Conservation (phyloP, 768 basidiomycete species). For the Panus rudis region DNA sequence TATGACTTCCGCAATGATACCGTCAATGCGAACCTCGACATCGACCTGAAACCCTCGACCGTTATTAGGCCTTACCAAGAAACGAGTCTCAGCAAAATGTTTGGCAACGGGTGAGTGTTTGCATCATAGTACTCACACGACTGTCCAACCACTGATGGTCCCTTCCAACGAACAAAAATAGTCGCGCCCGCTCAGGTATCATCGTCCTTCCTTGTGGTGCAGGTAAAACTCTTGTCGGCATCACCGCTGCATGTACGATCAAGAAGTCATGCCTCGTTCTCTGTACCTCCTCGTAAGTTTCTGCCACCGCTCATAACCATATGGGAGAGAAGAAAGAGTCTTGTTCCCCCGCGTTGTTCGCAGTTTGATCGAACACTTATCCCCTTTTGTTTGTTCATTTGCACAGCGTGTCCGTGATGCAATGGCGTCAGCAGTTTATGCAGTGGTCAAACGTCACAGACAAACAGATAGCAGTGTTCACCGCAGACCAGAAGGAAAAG, state of each 20-base stretch:
- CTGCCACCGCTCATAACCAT: not conserved
- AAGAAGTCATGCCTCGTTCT: slow-evolving; percentile 97
- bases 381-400: not conserved
- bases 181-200: slow-evolving; percentile 95
- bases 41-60: slow-evolving; percentile 96
- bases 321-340: not conserved
- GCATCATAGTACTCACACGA: slow-evolving; percentile 1
- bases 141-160: slow-evolving; percentile 7
- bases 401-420: slow-evolving; percentile 92
- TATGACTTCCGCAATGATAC: slow-evolving; percentile 99
- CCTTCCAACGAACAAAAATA: no score
- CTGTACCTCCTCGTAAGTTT: slow-evolving; percentile 91
- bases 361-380: not conserved
- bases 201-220: slow-evolving; percentile 98
- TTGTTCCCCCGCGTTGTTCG: not conserved
- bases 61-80: slow-evolving; percentile 98
- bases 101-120: slow-evolving; percentile 82
- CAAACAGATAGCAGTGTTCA: slow-evolving; percentile 94
- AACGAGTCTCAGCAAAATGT: slow-evolving; percentile 98
- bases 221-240: slow-evolving; percentile 98
- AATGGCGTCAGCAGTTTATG: slow-evolving; percentile 98
- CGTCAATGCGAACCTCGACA: slow-evolving; percentile 92
- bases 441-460: slow-evolving; percentile 98
- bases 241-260: slow-evolving; percentile 98
- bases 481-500: slow-evolving; percentile 96